Evolutionary conservation across 805 yeast genomes (phyloP).

Genomic region (Pichia gijzeniarum): DNA sequence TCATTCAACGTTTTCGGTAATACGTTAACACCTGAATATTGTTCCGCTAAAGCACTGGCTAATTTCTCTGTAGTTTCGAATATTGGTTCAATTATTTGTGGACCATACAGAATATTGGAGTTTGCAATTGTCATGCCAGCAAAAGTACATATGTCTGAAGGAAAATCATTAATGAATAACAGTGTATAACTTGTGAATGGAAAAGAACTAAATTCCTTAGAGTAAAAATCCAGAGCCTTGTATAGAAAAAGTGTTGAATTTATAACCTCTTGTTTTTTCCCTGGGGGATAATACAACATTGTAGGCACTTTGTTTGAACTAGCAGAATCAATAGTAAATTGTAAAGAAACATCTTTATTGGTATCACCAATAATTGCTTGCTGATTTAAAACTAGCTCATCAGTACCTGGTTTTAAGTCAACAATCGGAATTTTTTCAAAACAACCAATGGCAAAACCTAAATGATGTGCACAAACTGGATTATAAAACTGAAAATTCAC

Average conservation of each 20-base stretch:
- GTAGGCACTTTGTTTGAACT: conserved; percentile 42
- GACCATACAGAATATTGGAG: conserved; percentile 61
- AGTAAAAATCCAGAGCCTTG: conserved; percentile 74
- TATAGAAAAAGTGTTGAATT: conserved; percentile 74
- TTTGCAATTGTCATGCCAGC: conserved; percentile 65
- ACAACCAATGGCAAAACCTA: conserved; percentile 93
- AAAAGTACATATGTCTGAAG: conserved; percentile 50
- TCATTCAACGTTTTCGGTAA: conserved; percentile 76
- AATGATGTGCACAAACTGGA: conserved; percentile 88
- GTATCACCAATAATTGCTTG: conserved; percentile 24
- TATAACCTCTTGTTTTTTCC: conserved; percentile 44
- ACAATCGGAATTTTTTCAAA: conserved; percentile 59
- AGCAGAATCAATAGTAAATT: conserved; percentile 13
- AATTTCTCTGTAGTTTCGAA: conserved; percentile 61
- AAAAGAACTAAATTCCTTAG: conserved; percentile 86
- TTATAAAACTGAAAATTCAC: conserved; percentile 73
- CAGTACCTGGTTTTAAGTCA: conserved; percentile 32
- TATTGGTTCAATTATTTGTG: conserved; percentile 72
- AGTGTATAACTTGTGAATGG: conserved; percentile 82
- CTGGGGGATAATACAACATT: conserved; percentile 58
- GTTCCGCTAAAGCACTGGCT: conserved; percentile 68
- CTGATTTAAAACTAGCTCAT: conserved; percentile 19
- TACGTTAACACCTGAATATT: conserved; percentile 91
- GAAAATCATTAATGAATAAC: conserved; percentile 59
- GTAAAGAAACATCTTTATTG: conserved; percentile 21